A percentile compares a stretch with the other conserved stretches of the same genome.
Conservation (phyloP, 768 basidiomycete species). For the Lactifluus subvellereus region DNA sequence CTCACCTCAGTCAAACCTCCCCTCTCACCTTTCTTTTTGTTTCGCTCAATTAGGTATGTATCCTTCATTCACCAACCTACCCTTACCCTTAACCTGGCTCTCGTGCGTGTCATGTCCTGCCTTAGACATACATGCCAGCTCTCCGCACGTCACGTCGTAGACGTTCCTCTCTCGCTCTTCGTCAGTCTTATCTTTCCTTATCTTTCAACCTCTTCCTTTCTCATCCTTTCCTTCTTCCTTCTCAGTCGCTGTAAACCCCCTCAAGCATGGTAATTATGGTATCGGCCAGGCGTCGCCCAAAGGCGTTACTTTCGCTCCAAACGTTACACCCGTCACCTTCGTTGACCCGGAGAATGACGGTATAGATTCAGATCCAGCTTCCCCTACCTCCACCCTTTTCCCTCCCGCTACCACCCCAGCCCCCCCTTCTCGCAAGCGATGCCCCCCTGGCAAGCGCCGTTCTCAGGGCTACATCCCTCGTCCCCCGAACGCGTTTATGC, state of each 20-base stretch:
- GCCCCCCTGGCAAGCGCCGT: slow-evolving; percentile 56
- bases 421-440: slow-evolving; percentile 40
- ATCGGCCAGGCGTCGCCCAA: slow-evolving; percentile 37
- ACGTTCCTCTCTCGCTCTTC: slow-evolving; percentile 23
- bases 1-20: too few species aligned
- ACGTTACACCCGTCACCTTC: slow-evolving; percentile 52
- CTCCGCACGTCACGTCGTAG: slow-evolving; percentile 22
- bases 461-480: slow-evolving; percentile 41
- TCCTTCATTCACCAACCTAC: background rate
- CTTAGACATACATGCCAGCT: slow-evolving; percentile 23
- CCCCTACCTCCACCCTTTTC: slow-evolving; percentile 42
- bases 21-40: slow-evolving; percentile 17
- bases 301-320: slow-evolving; percentile 60
- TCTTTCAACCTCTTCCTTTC: too few species aligned
- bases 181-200: slow-evolving; percentile 7
- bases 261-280: slow-evolving; percentile 53
- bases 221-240: background rate
- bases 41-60: slow-evolving; percentile 24
- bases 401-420: slow-evolving; percentile 45
- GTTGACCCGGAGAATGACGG: slow-evolving; percentile 32
- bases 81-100: too few species aligned
- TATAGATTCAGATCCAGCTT: slow-evolving; percentile 31
- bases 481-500: slow-evolving; percentile 38
- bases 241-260: slow-evolving; percentile 29
- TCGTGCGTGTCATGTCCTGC: background rate